Evolutionary conservation across 305 asterid species (phyloP), one percentile per base, ranked within the genome.

Genomic region (Nicotiana rustica): DNA sequence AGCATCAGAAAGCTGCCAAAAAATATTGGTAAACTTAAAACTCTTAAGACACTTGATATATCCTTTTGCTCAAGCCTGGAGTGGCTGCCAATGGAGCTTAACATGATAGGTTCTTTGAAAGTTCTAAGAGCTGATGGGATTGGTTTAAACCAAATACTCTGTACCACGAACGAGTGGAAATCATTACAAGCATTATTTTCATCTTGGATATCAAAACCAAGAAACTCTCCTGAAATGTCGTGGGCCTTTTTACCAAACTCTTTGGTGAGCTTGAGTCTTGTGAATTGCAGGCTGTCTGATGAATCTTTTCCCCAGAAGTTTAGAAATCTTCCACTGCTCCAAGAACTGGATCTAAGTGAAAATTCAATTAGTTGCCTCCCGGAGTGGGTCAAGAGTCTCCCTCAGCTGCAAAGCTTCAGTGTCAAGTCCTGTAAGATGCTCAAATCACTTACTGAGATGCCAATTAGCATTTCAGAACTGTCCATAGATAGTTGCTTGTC

Each of bases 51-150:
- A 15, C 70, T 84, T 38, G 57, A 68, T 38, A 73, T 84, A 61
- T 80, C 83, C 64, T 82, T 82, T 44, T 79, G 81, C 77, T 79
- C 83, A 47, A 70, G 77, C 10, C 83, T 84, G 44, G 59, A 84
- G 6, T 36, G 56, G 78, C 41, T 73, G 21, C 85, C 44, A 9
- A 33, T 19, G 80, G 76, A 41, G 59, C 66, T 71, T 18, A 52
- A 6, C 19, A 25, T 52, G 59, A 52, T 83, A 44, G 79, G 70
- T 52, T 83, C 83, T 10, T 67, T 83, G 35, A 47, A 67, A 83
- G 80, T 55, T 78, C 67, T 83, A 2, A 61, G 59, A 18, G 78
- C 83, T 35, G 80, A 68, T 79, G 86, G 80, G 21, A 68, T 68
- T 1, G 18, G 31, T 38, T 29, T 70, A 64, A 35, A 79, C 47